phyloP scores from a whole-genome alignment of 2,329 filamentous ascomycete genomes.

The Zasmidium citrigriseum region DNA sequence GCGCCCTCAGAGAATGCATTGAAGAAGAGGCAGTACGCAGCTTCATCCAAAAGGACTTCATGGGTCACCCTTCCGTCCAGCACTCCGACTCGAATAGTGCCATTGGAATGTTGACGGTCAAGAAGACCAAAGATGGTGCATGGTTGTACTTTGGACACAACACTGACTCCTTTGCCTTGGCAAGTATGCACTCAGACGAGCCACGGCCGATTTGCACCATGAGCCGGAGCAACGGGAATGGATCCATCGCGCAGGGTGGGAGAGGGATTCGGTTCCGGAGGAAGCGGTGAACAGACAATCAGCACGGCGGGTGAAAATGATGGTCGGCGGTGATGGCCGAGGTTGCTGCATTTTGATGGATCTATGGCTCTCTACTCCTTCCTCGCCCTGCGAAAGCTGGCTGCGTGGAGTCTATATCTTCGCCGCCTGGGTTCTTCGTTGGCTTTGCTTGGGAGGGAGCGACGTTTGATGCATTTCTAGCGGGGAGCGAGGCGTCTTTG shows the following conservation, averaged over 20 bases:
- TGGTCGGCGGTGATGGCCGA: not conserved
- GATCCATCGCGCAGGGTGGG: slow-evolving; percentile 40
- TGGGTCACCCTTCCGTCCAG: slow-evolving; percentile 82
- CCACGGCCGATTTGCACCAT: slow-evolving; percentile 77
- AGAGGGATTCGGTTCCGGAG: slow-evolving; percentile 22
- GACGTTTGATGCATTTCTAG: too few species aligned
- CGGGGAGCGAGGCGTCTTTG: too few species aligned
- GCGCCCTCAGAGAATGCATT: slow-evolving; percentile 50
- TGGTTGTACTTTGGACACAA: slow-evolving; percentile 95
- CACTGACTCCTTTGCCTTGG: slow-evolving; percentile 81
- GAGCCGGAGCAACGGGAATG: slow-evolving; percentile 68
- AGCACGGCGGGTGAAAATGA: not conserved
- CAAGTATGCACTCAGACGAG: slow-evolving; percentile 83
- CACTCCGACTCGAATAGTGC: slow-evolving; percentile 80
- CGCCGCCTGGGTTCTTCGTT: not conserved
- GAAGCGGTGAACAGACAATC: slow-evolving; percentile 4
- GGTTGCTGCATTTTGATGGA: not conserved
- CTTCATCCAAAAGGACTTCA: slow-evolving; percentile 88
- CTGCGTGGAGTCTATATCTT: not conserved
- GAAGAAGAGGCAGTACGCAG: slow-evolving; percentile 71
- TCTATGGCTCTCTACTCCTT: not conserved
- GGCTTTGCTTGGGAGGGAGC: not conserved
- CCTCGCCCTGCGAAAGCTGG: not conserved
- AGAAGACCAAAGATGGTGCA: slow-evolving; percentile 74
- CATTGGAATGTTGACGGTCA: slow-evolving; percentile 87